Conservation (phyloP, 129 eudicot genomes). For the Chrysanthemum lavandulifolium region DNA sequence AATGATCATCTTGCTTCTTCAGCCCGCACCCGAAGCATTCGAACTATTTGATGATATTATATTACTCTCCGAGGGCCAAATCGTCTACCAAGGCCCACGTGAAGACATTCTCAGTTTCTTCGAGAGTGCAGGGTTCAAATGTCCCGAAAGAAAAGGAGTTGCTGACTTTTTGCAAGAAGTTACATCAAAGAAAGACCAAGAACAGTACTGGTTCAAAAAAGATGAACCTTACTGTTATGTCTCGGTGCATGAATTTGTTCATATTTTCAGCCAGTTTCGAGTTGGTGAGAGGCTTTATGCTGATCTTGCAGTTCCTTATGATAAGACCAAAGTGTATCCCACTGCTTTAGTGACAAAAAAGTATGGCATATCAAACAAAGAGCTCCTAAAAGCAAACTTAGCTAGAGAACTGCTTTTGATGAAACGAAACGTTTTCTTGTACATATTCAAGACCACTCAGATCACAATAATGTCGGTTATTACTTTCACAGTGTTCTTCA, state of each 20-base stretch:
- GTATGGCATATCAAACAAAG: conserved; percentile 18
- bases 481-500: conserved; percentile 20
- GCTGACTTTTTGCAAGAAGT: conserved; percentile 29
- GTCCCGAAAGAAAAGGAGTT: conserved; percentile 24
- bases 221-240: conserved; percentile 10
- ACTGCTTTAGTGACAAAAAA: conserved; percentile 17
- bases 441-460: conserved; percentile 26
- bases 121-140: conserved; percentile 13
- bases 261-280: not conserved
- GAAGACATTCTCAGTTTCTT: conserved; percentile 19
- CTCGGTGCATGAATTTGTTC: conserved; percentile 11
- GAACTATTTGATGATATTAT: conserved; percentile 23
- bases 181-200: conserved; percentile 27
- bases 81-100: conserved; percentile 27
- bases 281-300: not conserved
- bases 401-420: conserved; percentile 15
- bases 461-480: conserved; percentile 18
- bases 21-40: conserved; percentile 26
- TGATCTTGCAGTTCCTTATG: conserved; percentile 6
- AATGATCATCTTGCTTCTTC: conserved; percentile 25
- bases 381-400: conserved; percentile 21
- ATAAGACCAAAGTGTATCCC: conserved; percentile 16
- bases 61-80: conserved; percentile 23
- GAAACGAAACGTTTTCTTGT: conserved; percentile 18
- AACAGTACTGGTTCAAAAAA: conserved; percentile 24